Conservation (phyloP, 805 yeast species). For the Kuraishia ogatae region DNA sequence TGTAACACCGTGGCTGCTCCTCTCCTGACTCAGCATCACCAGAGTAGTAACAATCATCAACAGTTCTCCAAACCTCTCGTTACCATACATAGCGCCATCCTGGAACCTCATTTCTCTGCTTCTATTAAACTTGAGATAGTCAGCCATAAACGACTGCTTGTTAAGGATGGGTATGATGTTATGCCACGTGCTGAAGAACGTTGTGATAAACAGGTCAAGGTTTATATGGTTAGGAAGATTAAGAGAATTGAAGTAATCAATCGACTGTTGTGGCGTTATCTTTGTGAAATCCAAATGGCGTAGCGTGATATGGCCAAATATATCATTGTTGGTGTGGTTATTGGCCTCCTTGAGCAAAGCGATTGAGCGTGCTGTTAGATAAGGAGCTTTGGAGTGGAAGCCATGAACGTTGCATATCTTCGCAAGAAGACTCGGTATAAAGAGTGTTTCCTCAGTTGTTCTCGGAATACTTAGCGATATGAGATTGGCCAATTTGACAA, state of each 20-base stretch:
- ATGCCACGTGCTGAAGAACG: conserved; percentile 77
- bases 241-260: conserved; percentile 32
- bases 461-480: conserved; percentile 72
- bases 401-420: conserved; percentile 65
- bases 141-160: conserved; percentile 54
- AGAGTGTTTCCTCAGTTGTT: conserved; percentile 69
- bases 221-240: conserved; percentile 44
- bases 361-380: conserved; percentile 59
- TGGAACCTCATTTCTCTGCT: conserved; percentile 34
- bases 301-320: conserved; percentile 20
- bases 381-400: conserved; percentile 61
- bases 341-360: conserved; percentile 55
- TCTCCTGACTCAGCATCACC: conserved; percentile 34
- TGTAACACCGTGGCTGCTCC: conserved; percentile 11
- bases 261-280: conserved; percentile 31
- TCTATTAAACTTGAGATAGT: conserved; percentile 40
- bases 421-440: conserved; percentile 64
- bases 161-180: conserved; percentile 61
- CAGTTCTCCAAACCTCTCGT: conserved; percentile 50
- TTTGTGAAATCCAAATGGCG: conserved; percentile 28
- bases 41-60: conserved; percentile 41
- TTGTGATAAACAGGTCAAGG: conserved; percentile 57
- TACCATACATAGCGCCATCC: conserved; percentile 30
- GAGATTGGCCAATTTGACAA: conserved; percentile 39
- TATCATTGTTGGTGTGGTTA: conserved; percentile 23